Percentiles rank a stretch among this genome's conserved stretches.
Evolutionary conservation across 257 asterid species (phyloP).

Genomic region (Nicotiana noctiflora): DNA sequence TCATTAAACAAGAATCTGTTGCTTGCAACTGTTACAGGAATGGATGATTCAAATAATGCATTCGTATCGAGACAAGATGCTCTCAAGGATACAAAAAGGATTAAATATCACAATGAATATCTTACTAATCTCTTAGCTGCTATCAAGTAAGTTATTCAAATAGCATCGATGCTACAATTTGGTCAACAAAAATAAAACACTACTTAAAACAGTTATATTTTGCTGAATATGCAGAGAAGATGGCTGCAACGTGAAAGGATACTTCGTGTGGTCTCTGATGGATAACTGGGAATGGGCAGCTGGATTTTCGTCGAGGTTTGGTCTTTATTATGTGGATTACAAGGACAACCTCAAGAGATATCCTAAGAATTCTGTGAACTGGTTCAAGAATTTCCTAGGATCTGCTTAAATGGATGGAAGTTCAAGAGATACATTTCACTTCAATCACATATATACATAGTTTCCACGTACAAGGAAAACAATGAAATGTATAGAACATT

Average conservation of each 20-base stretch:
- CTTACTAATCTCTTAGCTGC: slow-evolving; percentile 50
- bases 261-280: slow-evolving; percentile 80
- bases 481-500: not conserved
- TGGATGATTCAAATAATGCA: slow-evolving; percentile 52
- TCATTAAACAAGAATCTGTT: not conserved
- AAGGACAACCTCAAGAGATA: slow-evolving; percentile 63
- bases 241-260: slow-evolving; percentile 83
- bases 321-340: slow-evolving; percentile 75
- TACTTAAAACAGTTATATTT: not conserved
- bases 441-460: not conserved
- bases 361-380: slow-evolving; percentile 66
- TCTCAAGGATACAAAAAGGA: slow-evolving; percentile 63
- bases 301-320: slow-evolving; percentile 70
- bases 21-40: slow-evolving; percentile 35
- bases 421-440: not conserved
- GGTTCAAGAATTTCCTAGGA: slow-evolving; percentile 75
- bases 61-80: slow-evolving; percentile 27
- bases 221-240: slow-evolving; percentile 49
- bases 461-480: not conserved
- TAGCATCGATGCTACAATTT: not conserved
- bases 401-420: slow-evolving; percentile 8
- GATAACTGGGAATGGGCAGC: slow-evolving; percentile 97
- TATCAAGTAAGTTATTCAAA: slow-evolving; percentile 46
- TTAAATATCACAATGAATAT: slow-evolving; percentile 74
- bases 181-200: not conserved